These are phyloP conservation scores for Penicillium brevicompactum DNA, from an alignment of 2,329 filamentous ascomycete species.

Conservation along the genomic window DNA sequence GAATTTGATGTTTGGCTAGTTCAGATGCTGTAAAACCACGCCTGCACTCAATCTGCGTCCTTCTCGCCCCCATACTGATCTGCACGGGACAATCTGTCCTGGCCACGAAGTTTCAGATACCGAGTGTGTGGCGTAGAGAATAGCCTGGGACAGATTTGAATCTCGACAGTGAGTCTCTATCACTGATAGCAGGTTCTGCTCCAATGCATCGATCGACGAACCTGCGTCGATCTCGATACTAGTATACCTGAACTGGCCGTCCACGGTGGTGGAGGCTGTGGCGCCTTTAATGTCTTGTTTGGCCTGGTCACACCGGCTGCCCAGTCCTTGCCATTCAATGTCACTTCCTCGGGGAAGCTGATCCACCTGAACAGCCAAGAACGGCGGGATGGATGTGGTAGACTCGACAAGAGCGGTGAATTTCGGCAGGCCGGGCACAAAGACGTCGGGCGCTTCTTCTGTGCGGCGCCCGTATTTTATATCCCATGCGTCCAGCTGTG, in stretches of 20 bases:
- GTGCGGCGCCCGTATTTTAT: slow-evolving; percentile 59
- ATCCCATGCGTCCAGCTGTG: slow-evolving; percentile 51
- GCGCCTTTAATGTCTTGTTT: slow-evolving; percentile 22
- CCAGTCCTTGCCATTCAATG: slow-evolving; percentile 83
- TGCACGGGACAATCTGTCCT: slow-evolving; percentile 46
- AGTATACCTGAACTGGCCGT: slow-evolving; percentile 28
- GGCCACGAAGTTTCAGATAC: slow-evolving; percentile 25
- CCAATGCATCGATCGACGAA: slow-evolving; percentile 18
- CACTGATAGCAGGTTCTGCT: slow-evolving; percentile 26
- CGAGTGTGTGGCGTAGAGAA: slow-evolving; percentile 39
- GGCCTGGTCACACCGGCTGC: slow-evolving; percentile 49
- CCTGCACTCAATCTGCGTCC: slow-evolving; percentile 39
- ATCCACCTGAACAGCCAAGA: slow-evolving; percentile 75
- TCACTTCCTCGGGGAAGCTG: slow-evolving; percentile 71
- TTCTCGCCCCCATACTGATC: slow-evolving; percentile 41
- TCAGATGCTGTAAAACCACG: slow-evolving; percentile 34
- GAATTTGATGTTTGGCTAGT: slow-evolving; percentile 1
- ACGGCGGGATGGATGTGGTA: slow-evolving; percentile 56
- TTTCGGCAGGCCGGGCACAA: slow-evolving; percentile 23
- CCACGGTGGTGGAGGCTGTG: slow-evolving; percentile 24
- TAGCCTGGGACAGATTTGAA: slow-evolving; percentile 26
- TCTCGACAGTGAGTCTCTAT: slow-evolving; percentile 20
- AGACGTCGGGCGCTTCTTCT: slow-evolving; percentile 37
- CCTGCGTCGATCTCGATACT: slow-evolving; percentile 34
- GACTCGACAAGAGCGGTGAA: slow-evolving; percentile 29